A percentile compares a stretch with the other conserved stretches of the same genome.
phyloP scores from a whole-genome alignment of 768 basidiomycete species.

The Tubosaeta brunneosetosa region DNA sequence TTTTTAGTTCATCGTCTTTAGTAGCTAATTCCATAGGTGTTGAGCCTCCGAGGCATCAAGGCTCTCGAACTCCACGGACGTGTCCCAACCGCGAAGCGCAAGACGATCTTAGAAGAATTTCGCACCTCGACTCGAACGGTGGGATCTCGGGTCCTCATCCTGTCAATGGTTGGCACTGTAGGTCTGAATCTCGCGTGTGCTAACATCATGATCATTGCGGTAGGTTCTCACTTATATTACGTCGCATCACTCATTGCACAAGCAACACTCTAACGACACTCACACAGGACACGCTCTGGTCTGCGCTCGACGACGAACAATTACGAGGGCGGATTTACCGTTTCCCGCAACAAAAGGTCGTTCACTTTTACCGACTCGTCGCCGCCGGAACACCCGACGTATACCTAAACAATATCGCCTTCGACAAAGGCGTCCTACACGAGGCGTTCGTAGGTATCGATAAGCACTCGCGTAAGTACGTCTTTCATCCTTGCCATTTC shows the following conservation, averaged over 20 bases:
- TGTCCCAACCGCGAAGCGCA: neutral
- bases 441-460: neutral
- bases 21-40: neutral
- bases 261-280: too few species aligned
- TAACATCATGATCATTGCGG: constrained; percentile 12
- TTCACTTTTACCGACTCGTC: constrained; percentile 16
- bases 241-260: too few species aligned
- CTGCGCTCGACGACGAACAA: constrained; percentile 17
- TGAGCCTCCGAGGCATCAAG: neutral
- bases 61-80: constrained; percentile 6
- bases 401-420: neutral
- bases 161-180: constrained; percentile 13
- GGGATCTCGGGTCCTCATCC: constrained; percentile 8
- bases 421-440: neutral
- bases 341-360: constrained; percentile 12
- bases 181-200: constrained; percentile 14
- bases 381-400: constrained; percentile 4
- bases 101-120: neutral
- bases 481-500: neutral
- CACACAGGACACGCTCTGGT: constrained; percentile 20
- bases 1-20: neutral
- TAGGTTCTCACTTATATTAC: neutral
- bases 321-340: constrained; percentile 15
- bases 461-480: neutral
- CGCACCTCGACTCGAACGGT: neutral